These are phyloP conservation scores for Pueraria montana DNA, from an alignment of 306 rosid genomes.

Conservation along the genomic window DNA sequence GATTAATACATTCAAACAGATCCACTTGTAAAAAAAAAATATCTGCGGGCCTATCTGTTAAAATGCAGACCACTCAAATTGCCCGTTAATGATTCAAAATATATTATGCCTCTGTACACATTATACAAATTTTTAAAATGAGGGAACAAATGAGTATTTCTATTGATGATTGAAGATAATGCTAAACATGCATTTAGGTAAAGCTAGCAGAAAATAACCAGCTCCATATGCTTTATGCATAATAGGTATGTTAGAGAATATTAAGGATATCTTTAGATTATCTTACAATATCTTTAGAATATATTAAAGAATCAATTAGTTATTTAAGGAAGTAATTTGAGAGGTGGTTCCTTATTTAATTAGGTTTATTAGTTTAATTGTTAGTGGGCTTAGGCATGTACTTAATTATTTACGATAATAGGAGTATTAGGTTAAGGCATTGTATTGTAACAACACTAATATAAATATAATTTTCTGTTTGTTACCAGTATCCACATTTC, in stretches of 20 bases:
- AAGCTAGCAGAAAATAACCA: conserved; percentile 23
- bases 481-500: background rate
- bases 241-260: background rate
- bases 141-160: background rate
- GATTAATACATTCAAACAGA: conserved; percentile 5
- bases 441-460: conserved; percentile 10
- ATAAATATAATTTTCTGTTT: background rate
- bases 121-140: background rate
- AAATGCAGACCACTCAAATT: background rate
- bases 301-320: background rate
- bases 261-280: background rate
- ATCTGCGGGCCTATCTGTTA: background rate
- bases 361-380: background rate
- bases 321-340: conserved; percentile 18
- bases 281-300: background rate
- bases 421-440: background rate
- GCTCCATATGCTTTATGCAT: background rate
- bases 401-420: background rate
- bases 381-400: background rate
- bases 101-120: background rate
- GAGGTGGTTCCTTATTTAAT: background rate
- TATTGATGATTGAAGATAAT: background rate
- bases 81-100: background rate
- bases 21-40: background rate
- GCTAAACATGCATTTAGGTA: conserved; percentile 1